phyloP scores from a whole-genome alignment of 257 asterid genomes.

The Voacanga thouarsii region DNA sequence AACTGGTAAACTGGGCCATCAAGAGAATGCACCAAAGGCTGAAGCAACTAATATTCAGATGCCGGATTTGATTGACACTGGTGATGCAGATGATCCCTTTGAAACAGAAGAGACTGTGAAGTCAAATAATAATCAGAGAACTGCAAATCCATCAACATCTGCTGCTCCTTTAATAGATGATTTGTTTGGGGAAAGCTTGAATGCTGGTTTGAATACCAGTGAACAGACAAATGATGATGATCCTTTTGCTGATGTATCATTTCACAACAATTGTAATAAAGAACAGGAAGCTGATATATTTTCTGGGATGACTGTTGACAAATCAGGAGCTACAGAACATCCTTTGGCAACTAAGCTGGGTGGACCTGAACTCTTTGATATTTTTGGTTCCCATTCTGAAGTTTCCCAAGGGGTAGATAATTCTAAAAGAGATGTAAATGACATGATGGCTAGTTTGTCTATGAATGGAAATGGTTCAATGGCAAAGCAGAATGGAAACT shows the following conservation, averaged over 20 bases:
- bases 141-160: constrained; percentile 34
- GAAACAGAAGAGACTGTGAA: constrained; percentile 42
- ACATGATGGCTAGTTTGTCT: constrained; percentile 59
- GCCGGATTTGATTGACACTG: constrained; percentile 89
- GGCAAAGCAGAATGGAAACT: constrained; percentile 37
- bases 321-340: constrained; percentile 37
- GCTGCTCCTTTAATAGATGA: constrained; percentile 64
- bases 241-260: constrained; percentile 95
- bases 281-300: constrained; percentile 56
- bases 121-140: constrained; percentile 36
- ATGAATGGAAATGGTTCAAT: constrained; percentile 46
- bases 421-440: constrained; percentile 40
- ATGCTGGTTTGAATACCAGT: constrained; percentile 30
- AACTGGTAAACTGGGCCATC: constrained; percentile 36
- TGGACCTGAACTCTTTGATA: constrained; percentile 58
- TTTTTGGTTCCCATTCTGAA: constrained; percentile 52
- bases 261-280: constrained; percentile 49
- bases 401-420: constrained; percentile 34
- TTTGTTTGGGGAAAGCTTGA: constrained; percentile 56
- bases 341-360: constrained; percentile 30
- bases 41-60: constrained; percentile 50
- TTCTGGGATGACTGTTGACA: constrained; percentile 56
- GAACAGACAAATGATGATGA: constrained; percentile 63
- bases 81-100: constrained; percentile 50
- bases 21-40: constrained; percentile 32